Conservation (phyloP, 2,329 filamentous ascomycete genomes). For the Spiromastix sp. region DNA sequence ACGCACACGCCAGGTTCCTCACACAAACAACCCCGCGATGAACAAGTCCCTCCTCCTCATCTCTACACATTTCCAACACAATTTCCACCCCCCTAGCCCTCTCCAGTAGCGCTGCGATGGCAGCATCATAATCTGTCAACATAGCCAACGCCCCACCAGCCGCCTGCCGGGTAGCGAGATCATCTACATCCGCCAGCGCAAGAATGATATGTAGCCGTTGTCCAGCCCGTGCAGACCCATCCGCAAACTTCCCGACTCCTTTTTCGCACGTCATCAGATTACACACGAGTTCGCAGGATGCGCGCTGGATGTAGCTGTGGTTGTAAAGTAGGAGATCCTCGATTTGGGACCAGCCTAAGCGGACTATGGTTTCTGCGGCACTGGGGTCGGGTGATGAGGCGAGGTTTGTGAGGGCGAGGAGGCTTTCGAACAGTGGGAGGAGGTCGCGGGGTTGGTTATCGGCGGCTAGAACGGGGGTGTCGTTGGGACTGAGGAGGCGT, state of each 20-base stretch:
- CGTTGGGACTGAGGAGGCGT: conserved; percentile 59
- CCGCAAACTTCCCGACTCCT: conserved; percentile 37
- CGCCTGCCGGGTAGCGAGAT: conserved; percentile 66
- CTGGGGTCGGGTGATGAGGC: conserved; percentile 49
- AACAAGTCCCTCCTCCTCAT: conserved; percentile 45
- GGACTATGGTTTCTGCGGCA: conserved; percentile 60
- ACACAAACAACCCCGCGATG: conserved; percentile 66
- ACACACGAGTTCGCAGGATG: conserved; percentile 79
- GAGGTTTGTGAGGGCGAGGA: conserved; percentile 89
- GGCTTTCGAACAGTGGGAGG: conserved; percentile 77
- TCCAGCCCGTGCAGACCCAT: conserved; percentile 53
- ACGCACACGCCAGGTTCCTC: conserved; percentile 59
- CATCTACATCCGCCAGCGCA: conserved; percentile 78
- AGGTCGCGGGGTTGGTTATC: conserved; percentile 56
- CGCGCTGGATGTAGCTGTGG: conserved; percentile 67
- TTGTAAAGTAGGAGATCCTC: conserved; percentile 75
- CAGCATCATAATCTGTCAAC: conserved; percentile 66
- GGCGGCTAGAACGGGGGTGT: conserved; percentile 37
- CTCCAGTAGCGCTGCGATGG: conserved; percentile 60
- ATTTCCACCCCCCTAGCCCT: conserved; percentile 62
- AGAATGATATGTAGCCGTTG: conserved; percentile 74
- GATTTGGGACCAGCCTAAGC: conserved; percentile 60
- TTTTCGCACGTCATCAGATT: conserved; percentile 54
- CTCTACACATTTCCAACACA: conserved; percentile 69
- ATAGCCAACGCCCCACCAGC: conserved; percentile 83